Conservation (phyloP, 1,284 basidiomycete genomes). For the Lentinula novae-zelandiae region DNA sequence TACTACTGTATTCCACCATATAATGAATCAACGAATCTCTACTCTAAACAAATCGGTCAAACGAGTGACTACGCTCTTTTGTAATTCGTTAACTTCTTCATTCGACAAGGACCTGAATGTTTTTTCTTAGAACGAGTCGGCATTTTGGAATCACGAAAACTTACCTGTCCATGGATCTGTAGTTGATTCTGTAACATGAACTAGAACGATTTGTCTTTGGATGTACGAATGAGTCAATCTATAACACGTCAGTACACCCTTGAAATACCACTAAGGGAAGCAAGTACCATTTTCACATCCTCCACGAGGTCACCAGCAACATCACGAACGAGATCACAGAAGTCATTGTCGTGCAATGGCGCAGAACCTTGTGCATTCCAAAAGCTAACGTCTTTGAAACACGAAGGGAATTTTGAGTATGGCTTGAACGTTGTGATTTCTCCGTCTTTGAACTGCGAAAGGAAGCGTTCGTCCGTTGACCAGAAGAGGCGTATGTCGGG, state of each 20-base stretch:
- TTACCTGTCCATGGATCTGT: slow-evolving; percentile 94
- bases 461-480: slow-evolving; percentile 88
- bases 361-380: slow-evolving; percentile 61
- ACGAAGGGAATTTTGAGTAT: slow-evolving; percentile 88
- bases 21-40: slow-evolving; percentile 65
- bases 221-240: slow-evolving; percentile 93
- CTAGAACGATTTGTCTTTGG: slow-evolving; percentile 83
- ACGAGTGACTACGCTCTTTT: slow-evolving; percentile 51
- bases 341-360: slow-evolving; percentile 89
- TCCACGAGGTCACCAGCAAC: slow-evolving; percentile 91
- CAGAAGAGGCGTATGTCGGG: slow-evolving; percentile 99
- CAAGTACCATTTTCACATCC: slow-evolving; percentile 77
- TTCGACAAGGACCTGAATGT: slow-evolving; percentile 76
- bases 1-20: slow-evolving; percentile 5
- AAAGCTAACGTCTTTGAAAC: slow-evolving; percentile 90
- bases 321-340: slow-evolving; percentile 93
- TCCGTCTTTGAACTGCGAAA: slow-evolving; percentile 80
- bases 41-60: slow-evolving; percentile 64
- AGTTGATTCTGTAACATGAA: slow-evolving; percentile 90
- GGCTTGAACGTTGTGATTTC: slow-evolving; percentile 79
- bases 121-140: slow-evolving; percentile 3
- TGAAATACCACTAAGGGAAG: not conserved
- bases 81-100: slow-evolving; percentile 84
- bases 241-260: slow-evolving; percentile 7
- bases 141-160: slow-evolving; percentile 14